phyloP scores from a whole-genome alignment of 2,329 filamentous ascomycete species.

The Reticulascus tulasneorum region DNA sequence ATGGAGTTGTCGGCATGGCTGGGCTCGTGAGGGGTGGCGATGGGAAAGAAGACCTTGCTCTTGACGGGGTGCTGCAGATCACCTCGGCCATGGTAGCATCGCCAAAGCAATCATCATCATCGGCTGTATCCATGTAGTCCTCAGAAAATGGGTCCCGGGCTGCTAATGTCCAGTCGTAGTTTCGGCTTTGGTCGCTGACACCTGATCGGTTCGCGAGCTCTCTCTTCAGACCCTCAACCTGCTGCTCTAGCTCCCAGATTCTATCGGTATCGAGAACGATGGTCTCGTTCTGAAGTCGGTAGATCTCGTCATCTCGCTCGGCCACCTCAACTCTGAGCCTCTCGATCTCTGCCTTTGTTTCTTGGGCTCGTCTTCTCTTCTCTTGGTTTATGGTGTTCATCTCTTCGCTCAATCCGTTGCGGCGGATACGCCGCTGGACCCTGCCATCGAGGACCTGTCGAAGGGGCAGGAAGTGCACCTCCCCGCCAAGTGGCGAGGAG shows the following conservation, averaged over 20 bases:
- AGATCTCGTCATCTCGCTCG: slow-evolving; percentile 49
- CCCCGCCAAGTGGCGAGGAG: slow-evolving; percentile 24
- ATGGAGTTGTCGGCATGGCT: slow-evolving; percentile 30
- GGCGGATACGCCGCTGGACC: slow-evolving; percentile 52
- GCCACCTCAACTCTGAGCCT: slow-evolving; percentile 45
- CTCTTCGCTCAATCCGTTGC: slow-evolving; percentile 55
- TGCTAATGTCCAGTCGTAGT: slow-evolving; percentile 48
- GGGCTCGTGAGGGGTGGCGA: slow-evolving; percentile 55
- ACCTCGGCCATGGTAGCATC: slow-evolving; percentile 49
- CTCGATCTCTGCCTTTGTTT: slow-evolving; percentile 43
- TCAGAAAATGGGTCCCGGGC: slow-evolving; percentile 42
- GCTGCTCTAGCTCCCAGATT: slow-evolving; percentile 36
- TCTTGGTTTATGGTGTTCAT: slow-evolving; percentile 49
- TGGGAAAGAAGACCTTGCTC: slow-evolving; percentile 43
- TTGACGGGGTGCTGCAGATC: slow-evolving; percentile 47
- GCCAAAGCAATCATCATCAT: slow-evolving; percentile 38
- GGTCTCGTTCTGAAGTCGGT: slow-evolving; percentile 47
- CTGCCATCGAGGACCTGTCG: slow-evolving; percentile 54
- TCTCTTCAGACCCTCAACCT: slow-evolving; percentile 31
- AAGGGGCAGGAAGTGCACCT: slow-evolving; percentile 44
- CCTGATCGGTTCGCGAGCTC: slow-evolving; percentile 25
- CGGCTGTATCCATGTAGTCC: slow-evolving; percentile 36
- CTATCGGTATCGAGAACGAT: slow-evolving; percentile 43
- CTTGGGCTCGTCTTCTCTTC: slow-evolving; percentile 34
- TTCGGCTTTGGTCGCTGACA: slow-evolving; percentile 18